phyloP scores from a whole-genome alignment of 2,329 filamentous ascomycete species.

The Chrysoporthe cubensis region DNA sequence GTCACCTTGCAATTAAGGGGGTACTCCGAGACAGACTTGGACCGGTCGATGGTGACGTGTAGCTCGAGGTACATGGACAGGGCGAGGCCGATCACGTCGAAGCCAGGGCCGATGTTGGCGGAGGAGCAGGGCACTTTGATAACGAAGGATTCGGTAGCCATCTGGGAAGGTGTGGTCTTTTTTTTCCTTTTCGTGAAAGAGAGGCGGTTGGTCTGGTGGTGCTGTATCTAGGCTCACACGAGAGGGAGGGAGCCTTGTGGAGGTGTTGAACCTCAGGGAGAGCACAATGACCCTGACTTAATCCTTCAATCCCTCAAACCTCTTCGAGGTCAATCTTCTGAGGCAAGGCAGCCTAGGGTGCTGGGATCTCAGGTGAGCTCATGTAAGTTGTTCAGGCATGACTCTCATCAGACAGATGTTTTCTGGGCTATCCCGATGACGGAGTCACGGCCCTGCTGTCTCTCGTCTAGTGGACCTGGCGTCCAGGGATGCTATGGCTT shows the following conservation, averaged over 20 bases:
- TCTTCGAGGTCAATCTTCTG: neutral
- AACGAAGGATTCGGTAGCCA: constrained; percentile 58
- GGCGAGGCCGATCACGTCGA: constrained; percentile 96
- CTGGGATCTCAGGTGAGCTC: constrained; percentile 8
- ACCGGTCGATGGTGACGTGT: constrained; percentile 73
- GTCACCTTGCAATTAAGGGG: constrained; percentile 87
- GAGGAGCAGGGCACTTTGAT: constrained; percentile 91
- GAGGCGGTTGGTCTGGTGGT: constrained; percentile 1
- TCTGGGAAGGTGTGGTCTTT: constrained; percentile 9
- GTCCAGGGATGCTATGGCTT: neutral
- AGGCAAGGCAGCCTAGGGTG: neutral
- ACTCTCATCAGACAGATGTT: constrained; percentile 19
- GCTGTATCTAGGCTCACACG: neutral
- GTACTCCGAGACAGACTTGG: constrained; percentile 55
- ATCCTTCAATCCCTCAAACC: neutral
- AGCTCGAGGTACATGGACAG: constrained; percentile 94
- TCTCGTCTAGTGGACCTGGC: constrained; percentile 12
- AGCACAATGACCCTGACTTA: neutral
- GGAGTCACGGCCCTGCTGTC: constrained; percentile 20
- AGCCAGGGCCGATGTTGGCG: constrained; percentile 95
- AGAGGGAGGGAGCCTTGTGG: neutral
- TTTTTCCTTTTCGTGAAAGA: neutral
- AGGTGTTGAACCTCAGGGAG: constrained; percentile 24
- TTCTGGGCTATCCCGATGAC: constrained; percentile 28
- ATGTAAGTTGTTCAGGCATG: constrained; percentile 6